phyloP scores from a whole-genome alignment of 1,284 basidiomycete genomes.

The Malassezia yamatoensis region DNA sequence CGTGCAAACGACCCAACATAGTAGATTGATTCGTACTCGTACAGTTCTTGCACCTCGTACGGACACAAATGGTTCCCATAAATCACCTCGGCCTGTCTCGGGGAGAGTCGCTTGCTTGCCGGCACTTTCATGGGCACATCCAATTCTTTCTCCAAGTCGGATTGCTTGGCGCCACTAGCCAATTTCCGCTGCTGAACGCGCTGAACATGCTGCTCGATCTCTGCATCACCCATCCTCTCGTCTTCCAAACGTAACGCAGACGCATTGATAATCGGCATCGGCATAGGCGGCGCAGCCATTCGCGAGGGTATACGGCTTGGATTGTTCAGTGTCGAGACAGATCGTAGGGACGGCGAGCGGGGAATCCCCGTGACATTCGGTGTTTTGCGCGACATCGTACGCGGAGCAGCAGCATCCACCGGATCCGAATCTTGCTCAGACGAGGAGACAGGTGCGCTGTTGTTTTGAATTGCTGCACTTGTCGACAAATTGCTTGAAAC shows the following conservation, averaged over 20 bases:
- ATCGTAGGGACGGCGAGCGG: slow-evolving; percentile 17
- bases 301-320: slow-evolving; percentile 7
- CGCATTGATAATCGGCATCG: not conserved
- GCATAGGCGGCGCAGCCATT: slow-evolving; percentile 10
- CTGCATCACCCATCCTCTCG: slow-evolving; percentile 79
- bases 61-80: slow-evolving; percentile 49
- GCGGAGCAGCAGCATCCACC: not conserved
- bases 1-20: slow-evolving; percentile 57
- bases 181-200: slow-evolving; percentile 79
- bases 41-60: slow-evolving; percentile 82
- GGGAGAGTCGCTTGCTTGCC: slow-evolving; percentile 61
- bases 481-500: not conserved
- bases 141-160: slow-evolving; percentile 76
- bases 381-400: slow-evolving; percentile 3
- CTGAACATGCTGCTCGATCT: slow-evolving; percentile 89
- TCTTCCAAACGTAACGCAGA: slow-evolving; percentile 57
- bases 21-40: slow-evolving; percentile 76
- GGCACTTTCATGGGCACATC: slow-evolving; percentile 81
- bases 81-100: slow-evolving; percentile 53
- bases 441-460: not conserved
- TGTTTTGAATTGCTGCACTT: not conserved
- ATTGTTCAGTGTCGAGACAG: slow-evolving; percentile 13
- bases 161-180: slow-evolving; percentile 64
- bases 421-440: not conserved
- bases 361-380: slow-evolving; percentile 12